Evolutionary conservation across 2,329 filamentous ascomycete species (phyloP).

Genomic region (Aspergillus luchuensis): DNA sequence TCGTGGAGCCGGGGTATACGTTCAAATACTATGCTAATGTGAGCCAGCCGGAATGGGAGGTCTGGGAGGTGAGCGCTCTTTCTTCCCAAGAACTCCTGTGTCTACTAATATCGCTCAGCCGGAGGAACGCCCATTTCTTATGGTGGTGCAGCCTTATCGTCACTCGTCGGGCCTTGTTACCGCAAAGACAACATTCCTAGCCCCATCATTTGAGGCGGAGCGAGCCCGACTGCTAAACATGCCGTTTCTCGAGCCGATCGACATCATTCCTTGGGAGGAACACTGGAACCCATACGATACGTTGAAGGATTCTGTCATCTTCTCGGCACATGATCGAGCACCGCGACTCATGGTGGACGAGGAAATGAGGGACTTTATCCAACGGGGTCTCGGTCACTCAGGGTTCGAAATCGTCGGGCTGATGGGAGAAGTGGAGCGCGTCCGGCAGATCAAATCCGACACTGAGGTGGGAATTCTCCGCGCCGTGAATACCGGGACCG

Average conservation of each 20-base stretch:
- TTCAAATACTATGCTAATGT: conserved; percentile 67
- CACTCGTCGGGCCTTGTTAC: conserved; percentile 45
- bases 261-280: conserved; percentile 64
- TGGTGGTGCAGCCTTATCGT: conserved; percentile 57
- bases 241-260: conserved; percentile 54
- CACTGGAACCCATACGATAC: conserved; percentile 66
- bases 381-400: conserved; percentile 55
- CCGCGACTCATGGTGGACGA: conserved; percentile 64
- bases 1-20: conserved; percentile 65
- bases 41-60: conserved; percentile 64
- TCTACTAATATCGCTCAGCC: conserved; percentile 42
- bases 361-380: conserved; percentile 65
- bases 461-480: conserved; percentile 60
- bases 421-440: conserved; percentile 57
- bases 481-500: conserved; percentile 66
- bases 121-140: conserved; percentile 64
- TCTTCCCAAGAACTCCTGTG: neutral
- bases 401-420: conserved; percentile 62
- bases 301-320: conserved; percentile 50
- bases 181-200: conserved; percentile 61
- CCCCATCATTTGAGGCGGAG: conserved; percentile 63
- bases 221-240: conserved; percentile 62
- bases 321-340: conserved; percentile 26
- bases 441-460: conserved; percentile 60
- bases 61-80: conserved; percentile 50